Evolutionary conservation across 148 eudicot genomes (phyloP).

Genomic region (Mesembryanthemum crystallinum): DNA sequence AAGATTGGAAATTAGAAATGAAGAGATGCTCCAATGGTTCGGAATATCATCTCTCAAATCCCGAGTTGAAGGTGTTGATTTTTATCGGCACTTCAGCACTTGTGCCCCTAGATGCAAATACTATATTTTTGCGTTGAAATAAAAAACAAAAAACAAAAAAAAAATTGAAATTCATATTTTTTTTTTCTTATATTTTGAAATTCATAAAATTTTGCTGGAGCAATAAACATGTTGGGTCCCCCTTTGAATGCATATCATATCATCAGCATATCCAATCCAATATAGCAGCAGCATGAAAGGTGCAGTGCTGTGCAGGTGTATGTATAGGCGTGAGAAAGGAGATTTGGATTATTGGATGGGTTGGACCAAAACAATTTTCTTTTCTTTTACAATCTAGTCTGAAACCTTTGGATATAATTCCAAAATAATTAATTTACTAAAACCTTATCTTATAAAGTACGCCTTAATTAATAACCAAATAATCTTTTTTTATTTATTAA

Average conservation of each 20-base stretch:
- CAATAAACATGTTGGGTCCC: constrained; percentile 15
- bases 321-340: not conserved
- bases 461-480: not conserved
- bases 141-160: too few species aligned
- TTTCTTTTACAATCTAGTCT: constrained; percentile 16
- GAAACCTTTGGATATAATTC: not conserved
- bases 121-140: too few species aligned
- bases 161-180: too few species aligned
- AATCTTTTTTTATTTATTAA: not conserved
- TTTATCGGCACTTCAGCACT: too few species aligned
- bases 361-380: constrained; percentile 6
- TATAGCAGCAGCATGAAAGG: not conserved
- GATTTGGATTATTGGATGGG: not conserved
- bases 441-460: not conserved
- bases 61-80: too few species aligned
- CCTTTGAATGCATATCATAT: too few species aligned
- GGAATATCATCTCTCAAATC: too few species aligned
- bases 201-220: not conserved
- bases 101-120: too few species aligned
- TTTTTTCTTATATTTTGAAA: too few species aligned
- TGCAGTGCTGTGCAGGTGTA: not conserved
- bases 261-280: not conserved
- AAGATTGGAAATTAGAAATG: too few species aligned
- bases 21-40: too few species aligned
- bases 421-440: not conserved